These are phyloP conservation scores for Ophiocordyceps polyrhachis-furcata DNA, from an alignment of 2,329 filamentous ascomycete species.

Conservation along the genomic window DNA sequence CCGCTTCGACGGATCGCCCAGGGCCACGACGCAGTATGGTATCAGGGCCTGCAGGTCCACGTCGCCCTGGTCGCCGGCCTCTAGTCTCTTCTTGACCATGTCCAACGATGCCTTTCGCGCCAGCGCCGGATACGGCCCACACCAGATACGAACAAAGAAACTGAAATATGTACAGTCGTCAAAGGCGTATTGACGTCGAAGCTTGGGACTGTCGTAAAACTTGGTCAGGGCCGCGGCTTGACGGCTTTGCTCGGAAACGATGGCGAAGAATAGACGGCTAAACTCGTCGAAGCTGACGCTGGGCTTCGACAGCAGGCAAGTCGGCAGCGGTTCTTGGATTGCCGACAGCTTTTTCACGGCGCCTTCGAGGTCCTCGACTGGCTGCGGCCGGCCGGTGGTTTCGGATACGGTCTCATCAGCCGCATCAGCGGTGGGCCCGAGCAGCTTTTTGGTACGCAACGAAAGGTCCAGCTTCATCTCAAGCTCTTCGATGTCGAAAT, in stretches of 20 bases:
- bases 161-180: slow-evolving; percentile 50
- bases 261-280: slow-evolving; percentile 37
- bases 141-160: slow-evolving; percentile 62
- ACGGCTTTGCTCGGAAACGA: slow-evolving; percentile 25
- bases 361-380: slow-evolving; percentile 18
- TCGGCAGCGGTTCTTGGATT: slow-evolving; percentile 19
- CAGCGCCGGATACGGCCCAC: slow-evolving; percentile 48
- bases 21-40: slow-evolving; percentile 61
- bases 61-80: slow-evolving; percentile 25
- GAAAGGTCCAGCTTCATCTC: slow-evolving; percentile 58
- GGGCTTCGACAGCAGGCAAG: slow-evolving; percentile 32
- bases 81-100: slow-evolving; percentile 38
- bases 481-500: slow-evolving; percentile 54
- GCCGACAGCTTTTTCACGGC: slow-evolving; percentile 20
- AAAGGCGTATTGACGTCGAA: slow-evolving; percentile 34
- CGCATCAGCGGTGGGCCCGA: slow-evolving; percentile 20
- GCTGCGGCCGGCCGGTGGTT: slow-evolving; percentile 8
- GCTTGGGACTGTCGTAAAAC: slow-evolving; percentile 35
- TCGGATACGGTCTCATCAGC: slow-evolving; percentile 24
- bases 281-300: slow-evolving; percentile 38
- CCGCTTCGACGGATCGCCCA: slow-evolving; percentile 56
- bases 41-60: slow-evolving; percentile 60
- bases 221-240: slow-evolving; percentile 20
- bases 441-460: slow-evolving; percentile 37
- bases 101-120: slow-evolving; percentile 53